A percentile compares a stretch with the other conserved stretches of the same genome.
These are phyloP conservation scores for Lentithecium fluviatile DNA, from an alignment of 495 filamentous ascomycete genomes.

Conservation along the genomic window DNA sequence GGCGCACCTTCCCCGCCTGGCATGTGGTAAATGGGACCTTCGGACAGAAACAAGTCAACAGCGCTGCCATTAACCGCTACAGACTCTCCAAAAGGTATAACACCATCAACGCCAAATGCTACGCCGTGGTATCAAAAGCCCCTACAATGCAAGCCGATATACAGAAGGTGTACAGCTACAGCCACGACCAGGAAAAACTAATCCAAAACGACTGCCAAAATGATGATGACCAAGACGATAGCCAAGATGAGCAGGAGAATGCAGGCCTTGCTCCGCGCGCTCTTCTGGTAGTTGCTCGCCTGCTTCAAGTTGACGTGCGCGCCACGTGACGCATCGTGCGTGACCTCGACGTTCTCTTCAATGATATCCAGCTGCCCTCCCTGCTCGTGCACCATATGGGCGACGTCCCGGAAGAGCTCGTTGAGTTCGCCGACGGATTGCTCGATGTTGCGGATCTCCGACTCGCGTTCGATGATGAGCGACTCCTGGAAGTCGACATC, in stretches of 20 bases:
- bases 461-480: slow-evolving; percentile 90
- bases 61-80: neutral
- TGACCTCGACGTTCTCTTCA: slow-evolving; percentile 77
- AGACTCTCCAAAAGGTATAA: neutral
- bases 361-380: slow-evolving; percentile 88
- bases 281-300: slow-evolving; percentile 88
- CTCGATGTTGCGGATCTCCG: slow-evolving; percentile 95
- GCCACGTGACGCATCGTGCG: slow-evolving; percentile 73
- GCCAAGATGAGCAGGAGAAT: slow-evolving; percentile 88
- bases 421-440: slow-evolving; percentile 93
- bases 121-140: slow-evolving; percentile 15
- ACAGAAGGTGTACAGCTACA: slow-evolving; percentile 3
- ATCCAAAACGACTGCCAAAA: slow-evolving; percentile 77
- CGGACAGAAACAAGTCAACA: too few species aligned
- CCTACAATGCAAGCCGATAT: slow-evolving; percentile 10
- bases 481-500: slow-evolving; percentile 98
- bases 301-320: slow-evolving; percentile 80
- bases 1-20: too few species aligned
- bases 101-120: neutral
- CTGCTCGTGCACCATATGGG: slow-evolving; percentile 92
- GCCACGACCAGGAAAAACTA: slow-evolving; percentile 33
- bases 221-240: slow-evolving; percentile 81
- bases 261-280: slow-evolving; percentile 86
- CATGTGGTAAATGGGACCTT: too few species aligned
- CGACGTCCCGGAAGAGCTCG: slow-evolving; percentile 93